Percentiles rank a stretch among this genome's conserved stretches.
Conservation (phyloP, 2,329 filamentous ascomycete species). For the Aspergillus floridensis region DNA sequence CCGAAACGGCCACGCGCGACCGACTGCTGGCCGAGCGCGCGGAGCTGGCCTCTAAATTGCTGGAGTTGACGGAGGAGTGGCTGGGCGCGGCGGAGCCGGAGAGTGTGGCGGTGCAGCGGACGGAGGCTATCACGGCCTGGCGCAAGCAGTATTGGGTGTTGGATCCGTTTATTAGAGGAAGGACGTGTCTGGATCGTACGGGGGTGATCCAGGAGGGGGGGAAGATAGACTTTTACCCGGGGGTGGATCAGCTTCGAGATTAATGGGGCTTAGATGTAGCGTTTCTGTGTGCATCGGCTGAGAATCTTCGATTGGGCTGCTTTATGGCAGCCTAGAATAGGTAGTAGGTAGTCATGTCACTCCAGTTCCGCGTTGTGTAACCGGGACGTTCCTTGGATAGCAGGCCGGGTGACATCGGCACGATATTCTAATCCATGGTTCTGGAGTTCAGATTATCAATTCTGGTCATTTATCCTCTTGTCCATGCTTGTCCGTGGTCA, state of each 20-base stretch:
- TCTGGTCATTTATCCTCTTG: no score
- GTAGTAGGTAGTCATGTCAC: no score
- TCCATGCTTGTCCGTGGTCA: no score
- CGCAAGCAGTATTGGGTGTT: conserved; percentile 79
- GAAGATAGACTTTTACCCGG: conserved; percentile 66
- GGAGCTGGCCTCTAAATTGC: conserved; percentile 67
- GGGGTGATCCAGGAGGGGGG: conserved; percentile 68
- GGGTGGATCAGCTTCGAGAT: neutral
- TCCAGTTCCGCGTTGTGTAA: no score
- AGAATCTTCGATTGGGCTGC: no score
- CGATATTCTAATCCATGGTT: no score
- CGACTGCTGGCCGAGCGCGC: conserved; percentile 62
- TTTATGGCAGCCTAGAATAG: no score
- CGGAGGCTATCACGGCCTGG: conserved; percentile 62
- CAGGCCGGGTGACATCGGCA: no score
- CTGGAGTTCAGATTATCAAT: no score
- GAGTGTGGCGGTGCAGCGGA: conserved; percentile 55
- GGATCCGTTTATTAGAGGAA: conserved; percentile 80
- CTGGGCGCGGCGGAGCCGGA: conserved; percentile 53
- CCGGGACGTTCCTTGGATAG: no score
- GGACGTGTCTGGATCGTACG: conserved; percentile 74
- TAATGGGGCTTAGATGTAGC: no score
- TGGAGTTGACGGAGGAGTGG: conserved; percentile 73
- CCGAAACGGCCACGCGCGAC: conserved; percentile 60
- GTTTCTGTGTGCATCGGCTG: no score